phyloP scores from a whole-genome alignment of 2,329 filamentous ascomycete species.

The Hypoxylon sp. region DNA sequence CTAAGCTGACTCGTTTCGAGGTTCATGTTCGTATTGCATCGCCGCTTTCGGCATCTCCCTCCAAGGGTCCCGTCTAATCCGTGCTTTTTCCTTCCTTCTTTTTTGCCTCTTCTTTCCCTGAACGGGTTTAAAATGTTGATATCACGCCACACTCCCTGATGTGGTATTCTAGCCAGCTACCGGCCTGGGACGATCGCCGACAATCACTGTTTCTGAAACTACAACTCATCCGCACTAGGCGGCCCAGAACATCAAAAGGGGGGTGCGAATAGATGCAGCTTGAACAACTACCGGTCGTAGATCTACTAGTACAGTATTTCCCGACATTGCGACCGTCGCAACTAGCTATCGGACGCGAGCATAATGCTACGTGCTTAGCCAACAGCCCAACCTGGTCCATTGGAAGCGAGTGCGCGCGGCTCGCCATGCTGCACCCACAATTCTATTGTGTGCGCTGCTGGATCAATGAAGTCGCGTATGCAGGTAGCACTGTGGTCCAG shows the following conservation, averaged over 20 bases:
- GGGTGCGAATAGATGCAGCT: slow-evolving; percentile 17
- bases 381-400: slow-evolving; percentile 24
- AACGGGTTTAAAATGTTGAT: slow-evolving; percentile 8
- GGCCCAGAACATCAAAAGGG: slow-evolving; percentile 32
- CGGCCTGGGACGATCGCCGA: slow-evolving; percentile 22
- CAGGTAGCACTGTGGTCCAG: slow-evolving; percentile 24
- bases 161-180: slow-evolving; percentile 31
- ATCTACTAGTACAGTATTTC: slow-evolving; percentile 18
- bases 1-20: slow-evolving; percentile 36
- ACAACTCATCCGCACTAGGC: slow-evolving; percentile 33
- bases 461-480: slow-evolving; percentile 28
- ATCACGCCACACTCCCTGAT: slow-evolving; percentile 33
- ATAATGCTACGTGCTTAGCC: slow-evolving; percentile 28
- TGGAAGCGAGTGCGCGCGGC: slow-evolving; percentile 18
- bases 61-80: slow-evolving; percentile 11
- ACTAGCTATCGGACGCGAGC: slow-evolving; percentile 28
- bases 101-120: slow-evolving; percentile 11
- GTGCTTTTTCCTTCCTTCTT: background rate
- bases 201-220: slow-evolving; percentile 28
- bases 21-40: slow-evolving; percentile 27
- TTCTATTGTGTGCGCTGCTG: slow-evolving; percentile 2
- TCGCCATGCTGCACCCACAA: slow-evolving; percentile 33
- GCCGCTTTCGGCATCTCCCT: slow-evolving; percentile 42
- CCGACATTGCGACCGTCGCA: slow-evolving; percentile 32
- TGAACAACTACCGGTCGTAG: slow-evolving; percentile 33